These are phyloP conservation scores for Ochetophila trinervis DNA, from an alignment of 306 rosid genomes.

Conservation along the genomic window DNA sequence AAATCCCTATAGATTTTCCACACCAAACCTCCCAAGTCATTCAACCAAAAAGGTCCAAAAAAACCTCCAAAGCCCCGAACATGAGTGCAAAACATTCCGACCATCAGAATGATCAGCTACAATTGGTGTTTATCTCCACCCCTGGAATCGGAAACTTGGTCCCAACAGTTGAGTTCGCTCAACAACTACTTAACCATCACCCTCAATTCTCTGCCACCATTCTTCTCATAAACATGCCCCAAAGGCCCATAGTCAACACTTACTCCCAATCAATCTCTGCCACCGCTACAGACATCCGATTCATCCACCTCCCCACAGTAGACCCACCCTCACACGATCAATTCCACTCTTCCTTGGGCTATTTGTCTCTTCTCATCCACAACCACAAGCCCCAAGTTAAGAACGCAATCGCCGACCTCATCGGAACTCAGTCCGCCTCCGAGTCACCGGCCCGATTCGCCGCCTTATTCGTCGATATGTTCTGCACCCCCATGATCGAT, in stretches of 20 bases:
- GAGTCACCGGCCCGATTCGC: slow-evolving; percentile 30
- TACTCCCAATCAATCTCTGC: slow-evolving; percentile 37
- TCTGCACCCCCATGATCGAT: slow-evolving; percentile 44
- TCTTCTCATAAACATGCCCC: slow-evolving; percentile 28
- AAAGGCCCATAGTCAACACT: slow-evolving; percentile 41
- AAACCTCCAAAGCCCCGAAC: no score
- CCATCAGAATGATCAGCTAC: no score
- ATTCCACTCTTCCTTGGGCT: slow-evolving; percentile 25
- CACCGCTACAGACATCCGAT: slow-evolving; percentile 22
- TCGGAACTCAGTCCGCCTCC: background rate
- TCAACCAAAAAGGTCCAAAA: no score
- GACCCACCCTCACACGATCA: slow-evolving; percentile 44
- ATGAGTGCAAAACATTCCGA: no score
- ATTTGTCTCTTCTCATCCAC: slow-evolving; percentile 26
- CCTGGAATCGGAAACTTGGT: no score
- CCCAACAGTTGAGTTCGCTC: no score
- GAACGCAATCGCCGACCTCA: slow-evolving; percentile 26
- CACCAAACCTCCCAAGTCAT: no score
- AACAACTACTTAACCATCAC: no score
- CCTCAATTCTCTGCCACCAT: no score
- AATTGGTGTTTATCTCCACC: no score
- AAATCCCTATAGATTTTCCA: no score
- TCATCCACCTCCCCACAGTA: slow-evolving; percentile 37
- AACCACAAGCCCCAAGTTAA: slow-evolving; percentile 33
- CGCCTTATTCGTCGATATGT: slow-evolving; percentile 52